Evolutionary conservation across 2,329 filamentous ascomycete genomes (phyloP).

Genomic region (Cladophialophora yegresii): DNA sequence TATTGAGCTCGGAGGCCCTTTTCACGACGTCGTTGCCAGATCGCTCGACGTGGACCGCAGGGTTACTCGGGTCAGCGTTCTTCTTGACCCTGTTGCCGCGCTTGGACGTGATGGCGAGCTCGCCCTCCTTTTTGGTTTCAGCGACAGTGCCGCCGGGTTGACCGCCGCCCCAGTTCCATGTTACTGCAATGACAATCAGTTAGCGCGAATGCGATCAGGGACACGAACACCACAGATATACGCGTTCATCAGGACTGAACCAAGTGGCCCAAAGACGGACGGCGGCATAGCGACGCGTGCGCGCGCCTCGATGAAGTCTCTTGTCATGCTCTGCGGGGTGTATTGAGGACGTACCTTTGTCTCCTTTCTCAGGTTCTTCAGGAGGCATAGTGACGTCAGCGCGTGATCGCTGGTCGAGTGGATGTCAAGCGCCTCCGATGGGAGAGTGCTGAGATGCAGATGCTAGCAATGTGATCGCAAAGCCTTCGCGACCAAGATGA

Average conservation of each 20-base stretch:
- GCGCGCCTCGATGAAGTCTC: background rate
- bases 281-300: background rate
- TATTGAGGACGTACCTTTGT: slow-evolving; percentile 47
- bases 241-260: background rate
- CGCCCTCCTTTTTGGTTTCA: slow-evolving; percentile 59
- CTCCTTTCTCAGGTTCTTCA: slow-evolving; percentile 54
- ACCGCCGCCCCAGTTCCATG: slow-evolving; percentile 62
- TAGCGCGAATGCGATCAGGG: background rate
- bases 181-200: slow-evolving; percentile 50
- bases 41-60: slow-evolving; percentile 61
- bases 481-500: slow-evolving; percentile 25
- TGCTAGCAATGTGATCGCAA: slow-evolving; percentile 23
- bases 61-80: slow-evolving; percentile 62
- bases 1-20: slow-evolving; percentile 60
- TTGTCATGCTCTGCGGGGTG: background rate
- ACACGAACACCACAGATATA: background rate
- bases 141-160: slow-evolving; percentile 60
- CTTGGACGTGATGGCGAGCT: slow-evolving; percentile 62
- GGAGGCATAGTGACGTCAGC: slow-evolving; percentile 46
- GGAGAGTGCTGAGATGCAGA: slow-evolving; percentile 1
- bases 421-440: background rate
- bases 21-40: slow-evolving; percentile 67
- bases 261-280: background rate
- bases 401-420: background rate
- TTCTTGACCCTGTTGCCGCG: slow-evolving; percentile 66